These are phyloP conservation scores for Endocladia muricata DNA, from an alignment of 31 red algal species.

Conservation along the genomic window DNA sequence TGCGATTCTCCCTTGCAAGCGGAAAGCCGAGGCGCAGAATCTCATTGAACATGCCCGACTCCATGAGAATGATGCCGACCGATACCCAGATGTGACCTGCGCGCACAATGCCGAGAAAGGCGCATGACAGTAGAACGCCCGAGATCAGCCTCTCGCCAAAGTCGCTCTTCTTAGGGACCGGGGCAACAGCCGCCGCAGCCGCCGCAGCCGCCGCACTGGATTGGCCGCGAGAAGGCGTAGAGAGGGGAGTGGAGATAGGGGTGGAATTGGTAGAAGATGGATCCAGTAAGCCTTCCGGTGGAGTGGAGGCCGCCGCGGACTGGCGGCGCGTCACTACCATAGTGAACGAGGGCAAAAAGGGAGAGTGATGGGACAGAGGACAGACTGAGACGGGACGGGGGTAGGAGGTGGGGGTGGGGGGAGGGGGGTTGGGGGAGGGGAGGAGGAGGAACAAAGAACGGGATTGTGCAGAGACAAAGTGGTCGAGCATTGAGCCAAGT, in stretches of 20 bases:
- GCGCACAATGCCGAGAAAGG: slow-evolving; percentile 56
- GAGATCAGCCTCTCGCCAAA: slow-evolving; percentile 36
- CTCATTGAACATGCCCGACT: slow-evolving; percentile 90
- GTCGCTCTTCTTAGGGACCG: slow-evolving; percentile 29
- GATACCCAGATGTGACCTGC: slow-evolving; percentile 78
- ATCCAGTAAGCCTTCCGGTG: neutral
- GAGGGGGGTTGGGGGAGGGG: neutral
- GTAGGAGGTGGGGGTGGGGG: neutral
- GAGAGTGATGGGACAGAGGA: too few relatives aligned
- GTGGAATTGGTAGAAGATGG: neutral
- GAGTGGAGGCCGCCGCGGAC: neutral
- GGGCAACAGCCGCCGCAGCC: neutral
- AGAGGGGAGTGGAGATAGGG: neutral
- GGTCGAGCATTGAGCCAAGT: too few relatives aligned
- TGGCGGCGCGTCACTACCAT: slow-evolving; percentile 6
- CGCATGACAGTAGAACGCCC: slow-evolving; percentile 30
- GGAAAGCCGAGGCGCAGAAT: slow-evolving; percentile 80
- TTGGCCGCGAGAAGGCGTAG: neutral
- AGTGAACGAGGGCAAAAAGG: neutral
- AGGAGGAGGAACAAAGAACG: too few relatives aligned
- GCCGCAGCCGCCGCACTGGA: neutral
- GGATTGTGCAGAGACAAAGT: too few relatives aligned
- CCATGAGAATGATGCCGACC: slow-evolving; percentile 78
- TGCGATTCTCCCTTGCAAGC: slow-evolving; percentile 50
- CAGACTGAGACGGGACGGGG: too few relatives aligned